Conservation (phyloP, 2,329 filamentous ascomycete species). For the Graphilbum sp. region DNA sequence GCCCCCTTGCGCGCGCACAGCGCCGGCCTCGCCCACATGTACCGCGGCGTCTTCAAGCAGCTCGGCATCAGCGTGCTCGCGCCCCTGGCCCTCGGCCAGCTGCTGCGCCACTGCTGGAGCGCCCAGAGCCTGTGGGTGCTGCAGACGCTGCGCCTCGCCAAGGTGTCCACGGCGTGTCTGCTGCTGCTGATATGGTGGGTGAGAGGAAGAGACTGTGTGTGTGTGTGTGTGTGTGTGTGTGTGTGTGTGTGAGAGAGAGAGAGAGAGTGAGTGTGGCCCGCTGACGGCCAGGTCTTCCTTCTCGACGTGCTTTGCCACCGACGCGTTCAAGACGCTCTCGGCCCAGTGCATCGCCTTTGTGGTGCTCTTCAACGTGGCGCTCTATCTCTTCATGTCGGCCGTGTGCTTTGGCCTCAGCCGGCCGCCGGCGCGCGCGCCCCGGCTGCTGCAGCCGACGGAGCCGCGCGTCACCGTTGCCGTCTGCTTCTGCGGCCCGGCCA, state of each 20-base stretch:
- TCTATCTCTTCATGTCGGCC: constrained; percentile 45
- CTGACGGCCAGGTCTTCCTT: constrained; percentile 42
- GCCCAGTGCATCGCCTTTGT: constrained; percentile 50
- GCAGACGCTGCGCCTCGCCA: constrained; percentile 22
- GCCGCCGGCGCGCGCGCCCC: neutral
- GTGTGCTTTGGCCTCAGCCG: constrained; percentile 35
- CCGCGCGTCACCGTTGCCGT: constrained; percentile 33
- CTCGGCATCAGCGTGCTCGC: constrained; percentile 50
- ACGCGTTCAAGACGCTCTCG: constrained; percentile 20
- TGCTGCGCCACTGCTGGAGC: constrained; percentile 31
- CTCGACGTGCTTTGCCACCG: constrained; percentile 47
- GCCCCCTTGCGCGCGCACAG: constrained; percentile 18
- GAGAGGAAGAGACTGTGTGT: too few species aligned
- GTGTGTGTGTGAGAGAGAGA: too few species aligned
- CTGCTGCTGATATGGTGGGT: constrained; percentile 28
- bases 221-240: too few species aligned
- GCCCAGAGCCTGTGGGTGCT: constrained; percentile 37
- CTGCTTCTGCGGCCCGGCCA: constrained; percentile 58
- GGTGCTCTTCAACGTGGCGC: constrained; percentile 48
- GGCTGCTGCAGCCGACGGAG: constrained; percentile 16
- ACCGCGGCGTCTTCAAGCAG: constrained; percentile 50
- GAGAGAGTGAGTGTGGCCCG: neutral
- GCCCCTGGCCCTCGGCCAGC: constrained; percentile 45
- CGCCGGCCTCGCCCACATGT: constrained; percentile 43
- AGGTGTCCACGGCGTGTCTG: constrained; percentile 30